Conservation (phyloP, 1,284 basidiomycete species). For the Malassezia dermatis region DNA sequence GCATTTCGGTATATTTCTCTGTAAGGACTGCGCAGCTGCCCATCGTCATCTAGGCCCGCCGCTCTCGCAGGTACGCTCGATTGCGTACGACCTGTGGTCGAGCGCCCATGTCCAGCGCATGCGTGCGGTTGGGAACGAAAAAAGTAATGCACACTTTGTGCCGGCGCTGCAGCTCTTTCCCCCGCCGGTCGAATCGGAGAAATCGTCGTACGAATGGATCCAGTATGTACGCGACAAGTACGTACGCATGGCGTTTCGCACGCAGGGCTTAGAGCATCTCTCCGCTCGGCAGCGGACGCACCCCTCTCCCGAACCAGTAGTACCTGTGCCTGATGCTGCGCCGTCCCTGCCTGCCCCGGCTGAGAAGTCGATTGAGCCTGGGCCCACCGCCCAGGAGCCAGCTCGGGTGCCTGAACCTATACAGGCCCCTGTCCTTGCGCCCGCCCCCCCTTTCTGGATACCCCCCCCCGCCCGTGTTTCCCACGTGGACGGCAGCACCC, state of each 20-base stretch:
- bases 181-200: conserved; percentile 63
- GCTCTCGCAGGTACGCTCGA: conserved; percentile 58
- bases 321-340: not conserved
- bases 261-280: not conserved
- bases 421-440: too few species aligned
- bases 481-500: not conserved
- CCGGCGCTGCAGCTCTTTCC: conserved; percentile 65
- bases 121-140: conserved; percentile 64
- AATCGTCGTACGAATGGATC: conserved; percentile 69
- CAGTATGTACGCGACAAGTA: conserved; percentile 48
- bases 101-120: conserved; percentile 70
- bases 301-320: not conserved
- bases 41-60: conserved; percentile 74
- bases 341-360: not conserved
- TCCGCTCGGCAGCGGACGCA: too few species aligned
- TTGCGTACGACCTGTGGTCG: conserved; percentile 71
- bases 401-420: too few species aligned
- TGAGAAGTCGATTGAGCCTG: too few species aligned
- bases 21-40: conserved; percentile 69
- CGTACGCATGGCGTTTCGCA: conserved; percentile 2
- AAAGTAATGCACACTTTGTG: conserved; percentile 64
- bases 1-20: conserved; percentile 54
- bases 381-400: too few species aligned
- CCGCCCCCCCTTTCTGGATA: too few species aligned
- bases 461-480: too few species aligned